Base-by-base conservation (phyloP, 1,284 basidiomycete species). In the Cryptococcus jaspeensis region DNA sequence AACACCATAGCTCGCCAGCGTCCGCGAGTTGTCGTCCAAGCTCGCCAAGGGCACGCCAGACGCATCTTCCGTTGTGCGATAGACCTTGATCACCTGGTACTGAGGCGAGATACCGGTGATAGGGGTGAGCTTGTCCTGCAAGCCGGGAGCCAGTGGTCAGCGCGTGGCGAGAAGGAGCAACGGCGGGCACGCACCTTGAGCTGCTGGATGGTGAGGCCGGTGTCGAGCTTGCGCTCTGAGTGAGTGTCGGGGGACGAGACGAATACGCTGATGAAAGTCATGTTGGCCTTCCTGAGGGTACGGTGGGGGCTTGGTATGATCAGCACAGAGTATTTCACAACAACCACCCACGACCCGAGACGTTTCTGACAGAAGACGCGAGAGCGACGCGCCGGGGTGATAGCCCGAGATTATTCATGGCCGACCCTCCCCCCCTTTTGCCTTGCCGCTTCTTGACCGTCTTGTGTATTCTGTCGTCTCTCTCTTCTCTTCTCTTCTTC, bases 21-120 rank as follows among this genome's bases (percentile, higher is more conserved):
- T 84, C 61, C 82, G 82, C 6, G 75, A 68, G 55, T 92, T 88
- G 58, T 93, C 85, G 9, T 82, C 79, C 22, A 95, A 79, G 0
- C 78, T 71, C 3, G 81, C 83, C 2, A 88, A 61, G 5, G 83
- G 78, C 12, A 81, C 76, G 47, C 65, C 64, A 15, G 58, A 57
- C 16, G 45, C 15, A 1, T 58, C 82, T 32, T 81, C 81, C 41
- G 86, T 83, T 3, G 85, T 83, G 3, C 85, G 82, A 52, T 84
- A 82, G 6, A 95, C 72, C 0, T 82, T 78, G 50, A 95, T 83
- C 0, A 76, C 66, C 69, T 96, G 92, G 62, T 87, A 86, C 53
- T 80, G 79, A 4, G 83, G 81, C 1, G 89, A 85, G 53, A 97
- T 88, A 16, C 94, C 94, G n/a, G 93, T 96, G 69, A 97, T 85